A percentile compares a stretch with the other conserved stretches of the same genome.
These are phyloP conservation scores for Amanita polypyramis DNA, from an alignment of 768 basidiomycete genomes.

Conservation along the genomic window DNA sequence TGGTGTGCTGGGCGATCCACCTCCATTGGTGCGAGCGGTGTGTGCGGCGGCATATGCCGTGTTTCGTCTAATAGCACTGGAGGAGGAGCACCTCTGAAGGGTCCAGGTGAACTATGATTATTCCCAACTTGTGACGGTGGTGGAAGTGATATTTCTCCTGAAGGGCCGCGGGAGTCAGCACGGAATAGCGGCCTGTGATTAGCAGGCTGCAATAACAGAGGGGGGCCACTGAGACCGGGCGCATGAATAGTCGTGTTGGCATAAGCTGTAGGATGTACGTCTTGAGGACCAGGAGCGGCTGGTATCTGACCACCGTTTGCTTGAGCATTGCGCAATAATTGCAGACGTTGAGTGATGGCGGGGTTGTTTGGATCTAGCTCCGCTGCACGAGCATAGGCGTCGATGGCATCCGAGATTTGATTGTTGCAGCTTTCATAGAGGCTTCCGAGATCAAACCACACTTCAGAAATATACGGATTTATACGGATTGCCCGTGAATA, in stretches of 20 bases:
- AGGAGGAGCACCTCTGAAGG: conserved; percentile 77
- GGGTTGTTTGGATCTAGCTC: conserved; percentile 86
- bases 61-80: conserved; percentile 72
- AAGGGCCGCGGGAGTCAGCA: conserved; percentile 56
- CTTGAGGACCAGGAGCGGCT: conserved; percentile 86
- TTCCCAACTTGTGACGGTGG: conserved; percentile 43
- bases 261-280: conserved; percentile 94
- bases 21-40: conserved; percentile 74
- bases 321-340: conserved; percentile 73
- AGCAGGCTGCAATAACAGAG: conserved; percentile 48
- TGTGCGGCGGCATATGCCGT: conserved; percentile 56
- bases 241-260: conserved; percentile 69
- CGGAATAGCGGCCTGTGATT: conserved; percentile 47
- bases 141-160: conserved; percentile 45
- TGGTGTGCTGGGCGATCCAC: conserved; percentile 49
- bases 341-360: conserved; percentile 73
- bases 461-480: conserved; percentile 93
- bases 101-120: conserved; percentile 50
- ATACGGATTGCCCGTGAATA: conserved; percentile 98
- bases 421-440: conserved; percentile 99
- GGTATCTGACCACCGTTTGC: conserved; percentile 64
- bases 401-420: conserved; percentile 96
- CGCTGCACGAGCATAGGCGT: conserved; percentile 91
- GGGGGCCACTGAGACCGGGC: conserved; percentile 56
- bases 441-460: conserved; percentile 96